phyloP scores from a whole-genome alignment of 768 basidiomycete species.

The Termitomyces eurrhizus region DNA sequence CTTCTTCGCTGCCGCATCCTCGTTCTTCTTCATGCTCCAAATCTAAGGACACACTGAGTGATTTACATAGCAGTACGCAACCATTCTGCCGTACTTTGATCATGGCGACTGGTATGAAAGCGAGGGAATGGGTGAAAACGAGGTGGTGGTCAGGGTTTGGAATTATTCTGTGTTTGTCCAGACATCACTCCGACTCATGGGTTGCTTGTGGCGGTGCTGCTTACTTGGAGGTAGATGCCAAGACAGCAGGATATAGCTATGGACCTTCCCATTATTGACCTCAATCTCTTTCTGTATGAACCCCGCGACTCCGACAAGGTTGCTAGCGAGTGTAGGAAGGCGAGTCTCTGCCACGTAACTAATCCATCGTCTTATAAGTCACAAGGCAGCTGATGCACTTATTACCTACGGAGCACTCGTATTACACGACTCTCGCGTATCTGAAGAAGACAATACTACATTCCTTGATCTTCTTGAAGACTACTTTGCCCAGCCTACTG shows the following conservation, averaged over 20 bases:
- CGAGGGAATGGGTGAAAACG: constrained; percentile 27
- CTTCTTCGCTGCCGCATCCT: constrained; percentile 96
- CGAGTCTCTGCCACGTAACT: constrained; percentile 17
- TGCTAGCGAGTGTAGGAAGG: constrained; percentile 64
- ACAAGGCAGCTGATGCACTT: constrained; percentile 75
- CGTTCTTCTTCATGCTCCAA: constrained; percentile 99
- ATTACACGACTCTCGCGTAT: constrained; percentile 80
- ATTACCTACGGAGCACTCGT: constrained; percentile 85
- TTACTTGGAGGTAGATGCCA: constrained; percentile 17
- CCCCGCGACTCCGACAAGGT: constrained; percentile 43
- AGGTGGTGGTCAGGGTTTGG: constrained; percentile 25
- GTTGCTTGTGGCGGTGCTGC: constrained; percentile 13
- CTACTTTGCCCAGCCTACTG: constrained; percentile 77
- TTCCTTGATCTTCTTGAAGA: constrained; percentile 93
- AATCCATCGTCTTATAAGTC: neutral
- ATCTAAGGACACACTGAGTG: constrained; percentile 52
- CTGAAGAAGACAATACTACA: constrained; percentile 71
- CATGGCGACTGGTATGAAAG: constrained; percentile 32
- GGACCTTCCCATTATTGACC: constrained; percentile 71
- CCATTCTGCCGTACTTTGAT: constrained; percentile 34
- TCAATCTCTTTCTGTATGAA: constrained; percentile 63
- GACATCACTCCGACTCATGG: constrained; percentile 16
- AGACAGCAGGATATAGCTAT: constrained; percentile 34
- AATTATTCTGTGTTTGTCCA: constrained; percentile 13
- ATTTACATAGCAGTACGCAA: constrained; percentile 6